Percentiles rank a stretch among this genome's conserved stretches.
Evolutionary conservation across 306 rosid genomes (phyloP).

Genomic region (Trichosanthes cucumerina): DNA sequence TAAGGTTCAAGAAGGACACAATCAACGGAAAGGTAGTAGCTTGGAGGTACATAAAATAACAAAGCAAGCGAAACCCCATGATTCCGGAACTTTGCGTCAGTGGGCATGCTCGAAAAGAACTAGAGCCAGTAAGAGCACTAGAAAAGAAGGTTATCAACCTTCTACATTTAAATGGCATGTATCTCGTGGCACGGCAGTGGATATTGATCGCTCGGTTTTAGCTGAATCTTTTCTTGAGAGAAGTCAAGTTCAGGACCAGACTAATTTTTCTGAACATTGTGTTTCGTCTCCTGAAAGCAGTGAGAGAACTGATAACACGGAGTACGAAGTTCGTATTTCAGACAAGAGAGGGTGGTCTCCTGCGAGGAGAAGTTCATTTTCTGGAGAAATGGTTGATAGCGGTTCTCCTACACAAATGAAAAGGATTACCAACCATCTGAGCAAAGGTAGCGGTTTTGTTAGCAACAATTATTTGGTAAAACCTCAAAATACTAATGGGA

Average conservation of each 20-base stretch:
- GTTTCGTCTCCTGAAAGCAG: constrained; percentile 30
- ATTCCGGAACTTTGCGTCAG: constrained; percentile 26
- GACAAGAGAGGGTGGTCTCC: constrained; percentile 20
- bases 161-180: constrained; percentile 19
- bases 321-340: constrained; percentile 16
- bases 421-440: constrained; percentile 8
- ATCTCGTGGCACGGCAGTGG: constrained; percentile 12
- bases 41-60: constrained; percentile 16
- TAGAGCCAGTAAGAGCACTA: constrained; percentile 25
- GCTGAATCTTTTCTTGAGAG: constrained; percentile 13
- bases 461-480: constrained; percentile 14
- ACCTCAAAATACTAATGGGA: constrained; percentile 9
- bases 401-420: constrained; percentile 17
- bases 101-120: constrained; percentile 53
- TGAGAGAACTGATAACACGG: constrained; percentile 14
- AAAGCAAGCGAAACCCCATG: constrained; percentile 24
- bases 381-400: constrained; percentile 14
- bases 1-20: constrained; percentile 17
- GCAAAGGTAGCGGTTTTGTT: constrained; percentile 12
- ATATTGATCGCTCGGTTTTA: constrained; percentile 16
- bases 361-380: constrained; percentile 22
- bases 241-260: constrained; percentile 11
- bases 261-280: constrained; percentile 10
- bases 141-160: constrained; percentile 16
- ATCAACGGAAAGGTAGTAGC: constrained; percentile 16